Percentiles rank a stretch among this genome's conserved stretches.
Conservation (phyloP, 768 basidiomycete species). For the Lentinula aciculospora region DNA sequence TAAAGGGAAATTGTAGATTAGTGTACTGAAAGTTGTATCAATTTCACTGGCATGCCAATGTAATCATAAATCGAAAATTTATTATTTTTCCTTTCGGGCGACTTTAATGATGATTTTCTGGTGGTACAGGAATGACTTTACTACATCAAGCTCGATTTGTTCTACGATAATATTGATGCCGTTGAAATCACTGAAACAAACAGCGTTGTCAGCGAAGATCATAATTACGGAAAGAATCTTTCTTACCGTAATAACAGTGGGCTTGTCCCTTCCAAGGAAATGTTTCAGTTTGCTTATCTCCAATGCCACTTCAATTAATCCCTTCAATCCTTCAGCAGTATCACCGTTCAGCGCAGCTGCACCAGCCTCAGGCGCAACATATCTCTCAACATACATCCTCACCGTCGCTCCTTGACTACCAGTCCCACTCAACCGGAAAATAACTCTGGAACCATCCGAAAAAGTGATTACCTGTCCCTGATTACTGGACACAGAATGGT, state of each 20-base stretch:
- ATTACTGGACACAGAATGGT: constrained; percentile 86
- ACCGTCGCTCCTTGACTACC: constrained; percentile 96
- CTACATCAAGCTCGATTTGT: neutral
- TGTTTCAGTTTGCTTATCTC: constrained; percentile 79
- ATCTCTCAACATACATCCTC: constrained; percentile 93
- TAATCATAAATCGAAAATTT: neutral
- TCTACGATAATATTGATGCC: neutral
- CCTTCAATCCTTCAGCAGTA: constrained; percentile 87
- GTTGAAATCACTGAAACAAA: neutral
- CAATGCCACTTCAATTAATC: constrained; percentile 93
- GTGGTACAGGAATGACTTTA: neutral
- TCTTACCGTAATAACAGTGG: constrained; percentile 92
- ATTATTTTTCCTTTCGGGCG: neutral
- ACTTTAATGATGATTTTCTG: neutral
- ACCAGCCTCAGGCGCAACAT: constrained; percentile 67
- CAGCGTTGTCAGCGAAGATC: neutral
- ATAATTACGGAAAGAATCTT: neutral
- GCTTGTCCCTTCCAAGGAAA: constrained; percentile 82
- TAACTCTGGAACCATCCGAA: constrained; percentile 86
- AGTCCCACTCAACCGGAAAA: constrained; percentile 94
- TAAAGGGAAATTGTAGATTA: constrained; percentile 28
- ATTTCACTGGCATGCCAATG: too few relatives aligned
- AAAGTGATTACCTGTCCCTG: constrained; percentile 95
- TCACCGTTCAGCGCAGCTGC: constrained; percentile 64
- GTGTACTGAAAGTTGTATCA: too few relatives aligned